These are phyloP conservation scores for Lachnellula cervina DNA, from an alignment of 2,329 filamentous ascomycete species.

Conservation along the genomic window DNA sequence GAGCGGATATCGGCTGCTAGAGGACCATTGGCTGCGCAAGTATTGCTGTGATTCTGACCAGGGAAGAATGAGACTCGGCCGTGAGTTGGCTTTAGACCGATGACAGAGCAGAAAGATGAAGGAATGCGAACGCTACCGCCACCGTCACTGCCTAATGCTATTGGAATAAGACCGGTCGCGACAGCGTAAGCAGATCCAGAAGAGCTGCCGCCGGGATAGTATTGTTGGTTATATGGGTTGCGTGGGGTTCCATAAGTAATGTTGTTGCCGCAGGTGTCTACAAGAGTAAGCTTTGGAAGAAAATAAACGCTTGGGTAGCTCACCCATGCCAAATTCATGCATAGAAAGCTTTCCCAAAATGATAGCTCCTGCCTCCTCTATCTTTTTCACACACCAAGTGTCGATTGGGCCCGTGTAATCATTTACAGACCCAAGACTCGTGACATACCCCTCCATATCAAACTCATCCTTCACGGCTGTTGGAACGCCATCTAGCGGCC, in stretches of 20 bases:
- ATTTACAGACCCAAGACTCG: constrained; percentile 15
- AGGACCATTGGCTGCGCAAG: constrained; percentile 63
- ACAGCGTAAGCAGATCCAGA: constrained; percentile 89
- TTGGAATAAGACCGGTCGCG: constrained; percentile 51
- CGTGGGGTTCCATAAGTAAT: constrained; percentile 72
- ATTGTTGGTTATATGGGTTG: constrained; percentile 67
- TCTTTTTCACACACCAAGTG: constrained; percentile 17
- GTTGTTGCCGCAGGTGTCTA: constrained; percentile 77
- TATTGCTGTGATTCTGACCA: constrained; percentile 44
- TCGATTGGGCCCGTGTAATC: constrained; percentile 17
- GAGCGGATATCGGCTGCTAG: constrained; percentile 72
- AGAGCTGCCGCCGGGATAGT: constrained; percentile 82
- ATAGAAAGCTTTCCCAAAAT: constrained; percentile 76
- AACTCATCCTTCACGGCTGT: constrained; percentile 77
- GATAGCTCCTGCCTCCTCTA: constrained; percentile 63
- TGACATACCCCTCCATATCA: constrained; percentile 19
- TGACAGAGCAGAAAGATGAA: constrained; percentile 41
- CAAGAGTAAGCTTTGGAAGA: constrained; percentile 19
- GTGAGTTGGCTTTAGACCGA: constrained; percentile 74
- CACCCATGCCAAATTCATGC: constrained; percentile 66
- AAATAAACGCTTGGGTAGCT: background rate
- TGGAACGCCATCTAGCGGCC: constrained; percentile 74
- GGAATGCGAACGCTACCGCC: constrained; percentile 55
- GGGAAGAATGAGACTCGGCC: constrained; percentile 48
- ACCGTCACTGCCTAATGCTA: constrained; percentile 84